Conservation (phyloP, 176 grass and related monocot species). For the Paspalum vaginatum region DNA sequence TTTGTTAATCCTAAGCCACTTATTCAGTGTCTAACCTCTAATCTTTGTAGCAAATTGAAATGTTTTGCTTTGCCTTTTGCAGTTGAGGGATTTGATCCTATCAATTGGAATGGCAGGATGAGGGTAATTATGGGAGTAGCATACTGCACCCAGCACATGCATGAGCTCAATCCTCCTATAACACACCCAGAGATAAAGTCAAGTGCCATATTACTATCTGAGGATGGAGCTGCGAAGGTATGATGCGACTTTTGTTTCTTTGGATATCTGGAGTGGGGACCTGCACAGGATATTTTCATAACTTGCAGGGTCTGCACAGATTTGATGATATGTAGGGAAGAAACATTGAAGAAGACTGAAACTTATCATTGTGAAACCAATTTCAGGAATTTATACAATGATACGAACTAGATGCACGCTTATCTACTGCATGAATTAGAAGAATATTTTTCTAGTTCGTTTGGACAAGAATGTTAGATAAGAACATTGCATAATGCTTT, state of each 20-base stretch:
- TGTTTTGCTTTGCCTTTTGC: slow-evolving; percentile 35
- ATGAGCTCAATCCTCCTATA: slow-evolving; percentile 80
- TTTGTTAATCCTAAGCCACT: slow-evolving; percentile 19
- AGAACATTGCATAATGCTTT: not conserved
- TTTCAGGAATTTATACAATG: slow-evolving; percentile 20
- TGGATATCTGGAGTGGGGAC: not conserved
- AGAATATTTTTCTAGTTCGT: slow-evolving; percentile 4
- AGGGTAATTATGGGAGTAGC: slow-evolving; percentile 91
- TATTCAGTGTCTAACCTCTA: not conserved
- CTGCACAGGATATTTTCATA: not conserved
- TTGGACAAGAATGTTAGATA: slow-evolving; percentile 1
- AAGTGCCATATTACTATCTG: slow-evolving; percentile 78
- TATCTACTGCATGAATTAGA: slow-evolving; percentile 16
- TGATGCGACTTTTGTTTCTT: slow-evolving; percentile 17
- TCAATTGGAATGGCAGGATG: slow-evolving; percentile 94
- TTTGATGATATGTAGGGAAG: not conserved
- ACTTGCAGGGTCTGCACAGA: not conserved
- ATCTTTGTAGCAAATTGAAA: slow-evolving; percentile 35
- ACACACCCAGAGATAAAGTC: slow-evolving; percentile 76
- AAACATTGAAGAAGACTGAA: not conserved
- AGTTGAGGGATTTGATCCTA: slow-evolving; percentile 93
- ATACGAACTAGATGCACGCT: not conserved
- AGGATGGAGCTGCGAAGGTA: slow-evolving; percentile 96
- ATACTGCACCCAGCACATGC: slow-evolving; percentile 90
- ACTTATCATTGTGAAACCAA: slow-evolving; percentile 10